A percentile compares a stretch with the other conserved stretches of the same genome.
These are phyloP conservation scores for Myochromella boudieri DNA, from an alignment of 768 basidiomycete genomes.

Conservation along the genomic window DNA sequence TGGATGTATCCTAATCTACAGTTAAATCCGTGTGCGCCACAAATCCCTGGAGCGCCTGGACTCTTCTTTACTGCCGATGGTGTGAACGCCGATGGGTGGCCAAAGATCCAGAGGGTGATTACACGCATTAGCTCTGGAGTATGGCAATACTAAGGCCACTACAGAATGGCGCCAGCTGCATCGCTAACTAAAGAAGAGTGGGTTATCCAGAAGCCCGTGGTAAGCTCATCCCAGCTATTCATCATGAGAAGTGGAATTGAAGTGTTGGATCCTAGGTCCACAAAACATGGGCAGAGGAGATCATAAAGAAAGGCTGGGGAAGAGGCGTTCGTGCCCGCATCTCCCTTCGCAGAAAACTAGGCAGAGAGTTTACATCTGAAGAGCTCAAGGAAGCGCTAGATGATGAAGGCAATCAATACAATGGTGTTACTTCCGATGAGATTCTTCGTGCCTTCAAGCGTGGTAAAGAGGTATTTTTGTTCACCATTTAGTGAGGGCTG, in stretches of 20 bases:
- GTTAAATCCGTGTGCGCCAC: constrained; percentile 26
- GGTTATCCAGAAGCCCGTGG: constrained; percentile 18
- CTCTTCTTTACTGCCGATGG: constrained; percentile 20
- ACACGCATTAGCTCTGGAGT: constrained; percentile 30
- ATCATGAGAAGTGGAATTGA: too few relatives aligned
- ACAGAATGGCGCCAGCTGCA: constrained; percentile 30
- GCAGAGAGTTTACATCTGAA: constrained; percentile 22
- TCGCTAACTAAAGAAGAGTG: constrained; percentile 32
- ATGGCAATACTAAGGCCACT: constrained; percentile 38
- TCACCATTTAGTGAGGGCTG: too few relatives aligned
- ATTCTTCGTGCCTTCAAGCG: constrained; percentile 24
- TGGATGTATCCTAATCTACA: constrained; percentile 28
- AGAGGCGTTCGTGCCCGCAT: constrained; percentile 23
- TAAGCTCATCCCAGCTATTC: too few relatives aligned
- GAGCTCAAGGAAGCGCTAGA: constrained; percentile 19
- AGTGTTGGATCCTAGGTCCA: constrained; percentile 2
- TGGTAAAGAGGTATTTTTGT: constrained; percentile 30
- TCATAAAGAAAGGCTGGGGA: constrained; percentile 29
- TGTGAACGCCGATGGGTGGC: not conserved
- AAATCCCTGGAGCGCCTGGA: constrained; percentile 29
- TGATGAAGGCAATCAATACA: constrained; percentile 2
- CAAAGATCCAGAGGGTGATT: constrained; percentile 29
- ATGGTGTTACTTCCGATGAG: constrained; percentile 22
- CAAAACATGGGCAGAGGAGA: constrained; percentile 25
- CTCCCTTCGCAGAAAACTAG: constrained; percentile 21